Percentiles rank a stretch among this genome's conserved stretches.
Conservation (phyloP, 2,329 filamentous ascomycete species). For the Microdochium bolleyi region DNA sequence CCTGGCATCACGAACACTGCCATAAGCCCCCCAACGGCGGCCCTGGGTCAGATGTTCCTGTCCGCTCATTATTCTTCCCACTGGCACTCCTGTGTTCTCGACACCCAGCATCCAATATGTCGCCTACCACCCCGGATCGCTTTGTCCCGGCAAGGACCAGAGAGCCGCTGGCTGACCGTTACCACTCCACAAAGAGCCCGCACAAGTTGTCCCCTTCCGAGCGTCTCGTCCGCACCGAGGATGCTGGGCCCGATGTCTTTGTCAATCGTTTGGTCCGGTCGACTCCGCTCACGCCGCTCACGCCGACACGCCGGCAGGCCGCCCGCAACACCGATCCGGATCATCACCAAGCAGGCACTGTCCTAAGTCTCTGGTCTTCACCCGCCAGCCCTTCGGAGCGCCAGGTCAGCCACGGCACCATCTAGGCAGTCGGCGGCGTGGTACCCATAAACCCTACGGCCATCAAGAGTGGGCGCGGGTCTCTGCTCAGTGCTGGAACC, state of each 20-base stretch:
- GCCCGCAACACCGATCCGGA: slow-evolving; percentile 17
- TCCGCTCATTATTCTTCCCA: no score
- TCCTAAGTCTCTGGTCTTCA: slow-evolving; percentile 2
- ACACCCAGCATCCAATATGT: background rate
- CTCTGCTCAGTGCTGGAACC: slow-evolving; percentile 59
- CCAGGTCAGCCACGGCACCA: slow-evolving; percentile 57
- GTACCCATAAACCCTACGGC: slow-evolving; percentile 43
- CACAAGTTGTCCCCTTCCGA: slow-evolving; percentile 34
- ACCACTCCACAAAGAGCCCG: slow-evolving; percentile 33
- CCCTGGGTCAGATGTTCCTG: no score
- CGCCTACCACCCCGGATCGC: slow-evolving; percentile 28
- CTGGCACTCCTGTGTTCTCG: no score
- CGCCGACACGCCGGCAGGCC: slow-evolving; percentile 12
- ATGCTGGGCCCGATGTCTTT: slow-evolving; percentile 34
- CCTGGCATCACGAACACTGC: no score
- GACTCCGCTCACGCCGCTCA: slow-evolving; percentile 15
- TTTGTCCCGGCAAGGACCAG: slow-evolving; percentile 36
- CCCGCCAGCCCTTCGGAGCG: slow-evolving; percentile 17
- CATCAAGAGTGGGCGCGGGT: slow-evolving; percentile 55
- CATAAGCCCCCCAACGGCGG: no score
- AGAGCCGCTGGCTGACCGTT: slow-evolving; percentile 32
- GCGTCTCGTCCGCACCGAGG: slow-evolving; percentile 32
- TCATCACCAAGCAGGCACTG: slow-evolving; percentile 14
- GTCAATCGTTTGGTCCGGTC: slow-evolving; percentile 21
- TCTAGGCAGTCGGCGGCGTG: slow-evolving; percentile 73